A percentile compares a stretch with the other conserved stretches of the same genome.
Conservation (phyloP, 1,139 yeast species). For the Saccharomyces hybrid region DNA sequence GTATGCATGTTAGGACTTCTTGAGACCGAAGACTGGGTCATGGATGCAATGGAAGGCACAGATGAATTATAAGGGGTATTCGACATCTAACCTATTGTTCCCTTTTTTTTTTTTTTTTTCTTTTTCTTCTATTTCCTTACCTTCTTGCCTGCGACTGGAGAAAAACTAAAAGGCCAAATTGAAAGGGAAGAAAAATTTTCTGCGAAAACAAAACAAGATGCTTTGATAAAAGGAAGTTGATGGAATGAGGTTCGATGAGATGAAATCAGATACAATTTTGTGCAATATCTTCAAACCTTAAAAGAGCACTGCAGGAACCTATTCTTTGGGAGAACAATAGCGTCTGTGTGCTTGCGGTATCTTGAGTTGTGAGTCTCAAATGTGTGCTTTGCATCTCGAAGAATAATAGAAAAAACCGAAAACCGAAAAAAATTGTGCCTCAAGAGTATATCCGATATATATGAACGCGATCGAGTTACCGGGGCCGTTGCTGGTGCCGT, state of each 20-base stretch:
- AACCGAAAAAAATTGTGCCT: conserved; percentile 1
- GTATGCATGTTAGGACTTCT: neutral
- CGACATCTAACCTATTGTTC: neutral
- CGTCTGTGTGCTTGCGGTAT: neutral
- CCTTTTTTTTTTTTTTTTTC: too few relatives aligned
- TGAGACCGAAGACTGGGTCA: neutral
- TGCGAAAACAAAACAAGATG: neutral
- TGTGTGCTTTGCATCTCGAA: neutral
- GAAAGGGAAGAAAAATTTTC: neutral
- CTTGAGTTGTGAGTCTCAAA: neutral
- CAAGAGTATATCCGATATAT: conserved; percentile 1
- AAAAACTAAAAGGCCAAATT: neutral
- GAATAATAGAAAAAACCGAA: neutral
- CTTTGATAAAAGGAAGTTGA: neutral
- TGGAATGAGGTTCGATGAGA: neutral
- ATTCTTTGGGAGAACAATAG: neutral
- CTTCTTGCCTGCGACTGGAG: neutral
- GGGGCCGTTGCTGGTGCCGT: neutral
- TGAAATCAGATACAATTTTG: neutral
- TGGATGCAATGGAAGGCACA: neutral
- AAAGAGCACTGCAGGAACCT: neutral
- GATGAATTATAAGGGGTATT: neutral
- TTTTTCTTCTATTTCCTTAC: neutral
- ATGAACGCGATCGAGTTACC: neutral
- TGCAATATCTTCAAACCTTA: neutral